phyloP scores from a whole-genome alignment of 2,329 filamentous ascomycete genomes.

The Gnomoniopsis smithogilvyi region DNA sequence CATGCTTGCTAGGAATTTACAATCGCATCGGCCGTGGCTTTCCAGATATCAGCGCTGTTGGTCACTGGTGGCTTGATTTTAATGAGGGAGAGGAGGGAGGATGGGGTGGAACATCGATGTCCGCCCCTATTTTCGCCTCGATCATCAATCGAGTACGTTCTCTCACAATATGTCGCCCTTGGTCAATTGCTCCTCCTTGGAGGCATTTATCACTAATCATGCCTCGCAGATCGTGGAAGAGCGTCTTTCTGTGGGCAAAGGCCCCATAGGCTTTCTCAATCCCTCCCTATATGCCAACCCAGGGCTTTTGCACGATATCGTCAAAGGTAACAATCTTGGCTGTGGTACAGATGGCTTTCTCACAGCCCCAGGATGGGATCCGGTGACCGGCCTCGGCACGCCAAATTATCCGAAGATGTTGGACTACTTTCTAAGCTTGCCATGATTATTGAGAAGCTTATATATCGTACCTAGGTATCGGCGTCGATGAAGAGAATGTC shows the following conservation, averaged over 20 bases:
- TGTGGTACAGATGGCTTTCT: background rate
- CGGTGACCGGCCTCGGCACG: constrained; percentile 18
- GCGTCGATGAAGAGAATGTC: too few species aligned
- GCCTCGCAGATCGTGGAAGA: background rate
- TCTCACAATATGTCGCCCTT: background rate
- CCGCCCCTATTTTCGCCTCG: background rate
- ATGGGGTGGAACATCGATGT: background rate
- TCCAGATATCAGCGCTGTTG: background rate
- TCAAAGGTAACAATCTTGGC: background rate
- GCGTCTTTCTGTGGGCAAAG: background rate
- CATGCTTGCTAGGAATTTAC: background rate
- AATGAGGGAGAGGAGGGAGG: background rate
- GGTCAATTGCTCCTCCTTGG: too few species aligned
- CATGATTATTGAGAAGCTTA: background rate
- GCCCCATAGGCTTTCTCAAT: background rate
- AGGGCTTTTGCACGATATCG: background rate
- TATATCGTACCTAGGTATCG: too few species aligned
- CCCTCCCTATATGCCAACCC: background rate
- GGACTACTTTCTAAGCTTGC: constrained; percentile 29
- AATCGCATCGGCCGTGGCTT: background rate
- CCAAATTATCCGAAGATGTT: constrained; percentile 18
- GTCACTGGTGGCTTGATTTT: background rate
- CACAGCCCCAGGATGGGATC: background rate
- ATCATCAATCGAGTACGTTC: background rate
- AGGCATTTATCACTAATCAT: background rate